Evolutionary conservation across 208 protist species (phyloP).

Genomic region (Endotrypanum monterogeii): DNA sequence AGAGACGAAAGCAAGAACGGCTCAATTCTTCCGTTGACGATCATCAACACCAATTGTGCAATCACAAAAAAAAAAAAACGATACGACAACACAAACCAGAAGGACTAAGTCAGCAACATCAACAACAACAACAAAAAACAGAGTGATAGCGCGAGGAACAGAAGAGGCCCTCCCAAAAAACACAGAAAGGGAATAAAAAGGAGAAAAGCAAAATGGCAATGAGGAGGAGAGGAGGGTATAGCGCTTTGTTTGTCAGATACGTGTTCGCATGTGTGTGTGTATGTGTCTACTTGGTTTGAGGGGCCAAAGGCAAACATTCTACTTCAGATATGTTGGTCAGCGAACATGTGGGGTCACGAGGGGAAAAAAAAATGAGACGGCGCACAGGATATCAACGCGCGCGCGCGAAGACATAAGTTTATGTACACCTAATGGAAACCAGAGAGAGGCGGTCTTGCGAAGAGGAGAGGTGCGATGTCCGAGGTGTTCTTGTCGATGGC

Average conservation of each 20-base stretch:
- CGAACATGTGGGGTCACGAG: neutral
- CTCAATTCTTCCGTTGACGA: no score
- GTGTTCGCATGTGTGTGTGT: slow-evolving; percentile 3
- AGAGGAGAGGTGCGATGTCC: neutral
- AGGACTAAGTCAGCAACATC: no score
- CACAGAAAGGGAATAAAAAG: neutral
- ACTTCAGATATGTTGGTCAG: neutral
- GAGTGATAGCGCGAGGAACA: no score
- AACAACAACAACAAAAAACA: no score
- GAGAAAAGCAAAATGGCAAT: neutral
- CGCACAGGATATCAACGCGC: neutral
- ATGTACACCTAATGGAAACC: neutral
- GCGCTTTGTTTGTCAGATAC: neutral
- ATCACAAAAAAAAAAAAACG: no score
- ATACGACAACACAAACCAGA: no score
- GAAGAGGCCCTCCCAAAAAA: no score
- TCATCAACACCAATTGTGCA: no score
- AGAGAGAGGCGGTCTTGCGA: neutral
- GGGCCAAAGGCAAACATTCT: neutral
- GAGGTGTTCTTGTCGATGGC: neutral
- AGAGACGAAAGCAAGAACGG: no score
- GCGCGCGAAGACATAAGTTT: neutral
- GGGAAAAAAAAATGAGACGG: neutral
- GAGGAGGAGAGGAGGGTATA: neutral
- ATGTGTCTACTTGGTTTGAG: neutral